Evolutionary conservation across 495 filamentous ascomycete species (phyloP).

Genomic region (Daldinia bambusicola): DNA sequence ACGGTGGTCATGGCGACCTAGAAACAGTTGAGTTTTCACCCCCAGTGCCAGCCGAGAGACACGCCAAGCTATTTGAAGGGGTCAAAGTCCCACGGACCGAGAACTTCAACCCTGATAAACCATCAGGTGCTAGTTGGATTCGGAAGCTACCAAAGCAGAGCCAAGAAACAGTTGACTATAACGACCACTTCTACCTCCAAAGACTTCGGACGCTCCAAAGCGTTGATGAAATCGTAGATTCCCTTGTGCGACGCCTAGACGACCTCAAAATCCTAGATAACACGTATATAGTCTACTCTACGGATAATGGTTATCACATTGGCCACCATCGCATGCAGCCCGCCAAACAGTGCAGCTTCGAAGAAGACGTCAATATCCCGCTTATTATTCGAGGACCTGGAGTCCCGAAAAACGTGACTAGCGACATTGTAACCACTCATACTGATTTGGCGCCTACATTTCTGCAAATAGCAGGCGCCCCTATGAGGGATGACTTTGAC

Average conservation of each 20-base stretch:
- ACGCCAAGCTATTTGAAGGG: conserved; percentile 60
- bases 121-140: conserved; percentile 72
- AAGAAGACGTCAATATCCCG: conserved; percentile 79
- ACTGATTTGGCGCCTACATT: conserved; percentile 76
- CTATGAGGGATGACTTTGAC: conserved; percentile 65
- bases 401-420: conserved; percentile 55
- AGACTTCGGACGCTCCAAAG: conserved; percentile 71
- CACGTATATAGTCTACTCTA: conserved; percentile 77
- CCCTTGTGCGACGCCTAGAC: conserved; percentile 63
- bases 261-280: conserved; percentile 66
- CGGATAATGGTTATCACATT: conserved; percentile 81
- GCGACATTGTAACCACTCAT: conserved; percentile 71
- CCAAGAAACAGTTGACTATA: conserved; percentile 66
- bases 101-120: conserved; percentile 64
- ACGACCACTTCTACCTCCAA: conserved; percentile 74
- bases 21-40: conserved; percentile 54
- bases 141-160: conserved; percentile 61
- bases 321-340: conserved; percentile 77
- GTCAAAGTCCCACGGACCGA: conserved; percentile 61
- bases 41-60: conserved; percentile 62
- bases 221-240: conserved; percentile 76
- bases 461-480: conserved; percentile 63
- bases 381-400: conserved; percentile 71
- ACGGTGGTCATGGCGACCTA: conserved; percentile 44
- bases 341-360: conserved; percentile 76